Base-by-base conservation (phyloP, 176 grass and related monocot species). In the Musa beccarii region DNA sequence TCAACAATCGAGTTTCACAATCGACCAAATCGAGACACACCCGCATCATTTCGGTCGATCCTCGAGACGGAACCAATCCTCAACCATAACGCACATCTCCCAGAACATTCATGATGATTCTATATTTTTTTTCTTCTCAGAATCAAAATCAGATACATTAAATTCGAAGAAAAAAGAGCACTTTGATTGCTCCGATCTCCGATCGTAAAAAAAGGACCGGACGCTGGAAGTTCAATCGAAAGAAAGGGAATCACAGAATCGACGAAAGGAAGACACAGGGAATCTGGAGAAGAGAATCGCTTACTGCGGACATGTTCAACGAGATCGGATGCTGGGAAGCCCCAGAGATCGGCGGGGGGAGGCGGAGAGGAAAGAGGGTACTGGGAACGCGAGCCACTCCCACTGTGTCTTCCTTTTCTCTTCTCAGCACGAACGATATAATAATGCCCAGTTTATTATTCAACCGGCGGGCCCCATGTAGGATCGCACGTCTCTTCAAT, bases 221-320 rank as follows among this genome's bases (percentile, higher is more conserved):
- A 52, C 2, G 49, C 29, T 13, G 72, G 53, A 1, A 79, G 28
- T 17, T 61, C 4, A 61, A 61, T 19, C 57, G 57, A 9, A 7
- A 17, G 57, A 54, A 10, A 51, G 21, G 3, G 72, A 81, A 75
- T 55, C 21, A 75, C 53, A 6, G 25, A 10, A 73, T 61, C 10
- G 34, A 43, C 34, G 53, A 54, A 54, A 54, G 14, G 53, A 10
- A 54, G 9, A 75, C 10, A 63, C 24, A 69, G 24, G 52, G 16
- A 55, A 52, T 8, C 9, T 9, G 29, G 34, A 51, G 29, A 68
- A 34, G 74, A 25, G 72, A 15, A 72, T 63, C 25, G 63, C 78
- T 76, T 80, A 85, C 83, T 66, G 83, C 80, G 26, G 78, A 52
- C 83, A 85, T 85, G 78, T 52, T 75, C 75, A 49, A 64, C 79